A percentile compares a stretch with the other conserved stretches of the same genome.
phyloP scores from a whole-genome alignment of 2,329 filamentous ascomycete genomes.

The Ophiostoma sp. region DNA sequence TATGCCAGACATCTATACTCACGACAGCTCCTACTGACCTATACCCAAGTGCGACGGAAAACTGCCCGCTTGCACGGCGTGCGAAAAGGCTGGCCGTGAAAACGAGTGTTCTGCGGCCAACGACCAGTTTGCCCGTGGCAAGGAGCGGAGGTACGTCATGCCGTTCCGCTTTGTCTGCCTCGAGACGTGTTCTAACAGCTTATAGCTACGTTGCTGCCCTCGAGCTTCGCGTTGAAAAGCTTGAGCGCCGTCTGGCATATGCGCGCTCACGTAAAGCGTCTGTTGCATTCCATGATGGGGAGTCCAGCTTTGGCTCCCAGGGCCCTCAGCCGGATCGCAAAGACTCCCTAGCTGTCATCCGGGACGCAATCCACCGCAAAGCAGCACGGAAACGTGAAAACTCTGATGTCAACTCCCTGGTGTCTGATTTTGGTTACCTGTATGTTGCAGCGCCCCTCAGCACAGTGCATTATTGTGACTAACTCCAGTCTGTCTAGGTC shows the following conservation, averaged over 20 bases:
- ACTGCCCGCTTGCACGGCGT: slow-evolving; percentile 88
- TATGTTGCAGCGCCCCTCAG: slow-evolving; percentile 39
- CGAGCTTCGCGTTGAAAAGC: slow-evolving; percentile 83
- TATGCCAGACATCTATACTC: not conserved
- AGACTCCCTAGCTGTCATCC: slow-evolving; percentile 57
- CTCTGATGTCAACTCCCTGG: slow-evolving; percentile 81
- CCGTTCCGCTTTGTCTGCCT: too few relatives aligned
- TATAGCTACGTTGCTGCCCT: slow-evolving; percentile 83
- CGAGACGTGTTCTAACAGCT: not conserved
- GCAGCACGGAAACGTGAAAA: slow-evolving; percentile 64
- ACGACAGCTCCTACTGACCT: not conserved
- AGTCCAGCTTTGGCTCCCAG: slow-evolving; percentile 32
- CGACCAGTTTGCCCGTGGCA: slow-evolving; percentile 91
- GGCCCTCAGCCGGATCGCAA: slow-evolving; percentile 47
- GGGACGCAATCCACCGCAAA: slow-evolving; percentile 59
- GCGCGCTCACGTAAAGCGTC: slow-evolving; percentile 66
- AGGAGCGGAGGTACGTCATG: slow-evolving; percentile 68
- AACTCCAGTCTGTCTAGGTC: slow-evolving; percentile 49
- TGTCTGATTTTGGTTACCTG: slow-evolving; percentile 91
- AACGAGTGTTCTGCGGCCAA: slow-evolving; percentile 89
- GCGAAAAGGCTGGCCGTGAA: slow-evolving; percentile 82
- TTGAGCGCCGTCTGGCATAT: slow-evolving; percentile 71
- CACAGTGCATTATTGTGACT: not conserved
- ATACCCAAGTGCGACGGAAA: slow-evolving; percentile 76
- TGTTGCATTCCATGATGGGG: slow-evolving; percentile 59